Percentiles rank a stretch among this genome's conserved stretches.
phyloP scores from a whole-genome alignment of 148 eudicot species.

The Euryodendron excelsum region DNA sequence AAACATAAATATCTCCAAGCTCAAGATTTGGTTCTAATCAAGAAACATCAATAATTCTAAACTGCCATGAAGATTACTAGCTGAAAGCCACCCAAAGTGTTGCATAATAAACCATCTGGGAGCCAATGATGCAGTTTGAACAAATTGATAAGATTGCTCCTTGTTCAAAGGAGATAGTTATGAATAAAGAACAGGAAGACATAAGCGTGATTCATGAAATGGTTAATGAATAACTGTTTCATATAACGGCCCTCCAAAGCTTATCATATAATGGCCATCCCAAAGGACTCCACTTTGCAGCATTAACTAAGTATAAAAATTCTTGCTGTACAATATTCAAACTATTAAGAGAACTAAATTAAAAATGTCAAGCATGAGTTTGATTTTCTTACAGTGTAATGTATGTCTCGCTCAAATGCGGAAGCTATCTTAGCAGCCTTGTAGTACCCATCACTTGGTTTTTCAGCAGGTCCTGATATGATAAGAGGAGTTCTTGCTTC shows the following conservation, averaged over 20 bases:
- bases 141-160: constrained; percentile 8
- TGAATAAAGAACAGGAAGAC: not conserved
- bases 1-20: not conserved
- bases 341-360: not conserved
- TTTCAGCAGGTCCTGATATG: constrained; percentile 98
- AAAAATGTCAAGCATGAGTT: not conserved
- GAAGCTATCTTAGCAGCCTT: constrained; percentile 97
- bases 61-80: not conserved
- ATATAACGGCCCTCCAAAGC: not conserved
- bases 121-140: constrained; percentile 1
- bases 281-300: constrained; percentile 7
- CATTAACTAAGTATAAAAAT: not conserved
- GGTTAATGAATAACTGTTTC: not conserved
- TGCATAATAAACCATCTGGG: constrained; percentile 9
- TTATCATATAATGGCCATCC: constrained; percentile 4
- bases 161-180: not conserved
- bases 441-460: constrained; percentile 96
- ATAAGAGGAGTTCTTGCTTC: constrained; percentile 99
- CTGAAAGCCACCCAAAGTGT: constrained; percentile 9
- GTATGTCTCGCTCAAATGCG: constrained; percentile 92
- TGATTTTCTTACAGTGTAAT: constrained; percentile 70
- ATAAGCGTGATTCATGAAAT: not conserved
- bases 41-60: not conserved
- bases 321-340: not conserved
- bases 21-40: not conserved